Evolutionary conservation across 2,329 filamentous ascomycete genomes (phyloP).

Genomic region (Ramularia endophylla): DNA sequence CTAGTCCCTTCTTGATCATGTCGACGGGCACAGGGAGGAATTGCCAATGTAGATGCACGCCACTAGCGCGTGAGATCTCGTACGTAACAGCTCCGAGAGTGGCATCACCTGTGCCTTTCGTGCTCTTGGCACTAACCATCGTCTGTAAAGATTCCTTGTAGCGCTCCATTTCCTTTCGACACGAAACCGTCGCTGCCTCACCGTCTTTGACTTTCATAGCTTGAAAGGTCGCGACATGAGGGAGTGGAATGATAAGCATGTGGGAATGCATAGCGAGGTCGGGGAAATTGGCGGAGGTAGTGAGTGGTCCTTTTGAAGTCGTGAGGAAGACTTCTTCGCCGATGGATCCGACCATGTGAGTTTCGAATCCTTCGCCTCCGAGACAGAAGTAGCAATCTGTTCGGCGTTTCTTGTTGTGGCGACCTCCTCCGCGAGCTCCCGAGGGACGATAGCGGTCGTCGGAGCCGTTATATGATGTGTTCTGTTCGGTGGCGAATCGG

Average conservation of each 20-base stretch:
- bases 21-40: constrained; percentile 69
- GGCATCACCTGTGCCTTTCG: constrained; percentile 35
- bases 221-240: constrained; percentile 70
- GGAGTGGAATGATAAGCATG: constrained; percentile 83
- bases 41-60: constrained; percentile 93
- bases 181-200: constrained; percentile 53
- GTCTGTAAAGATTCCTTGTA: constrained; percentile 72
- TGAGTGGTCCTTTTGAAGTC: constrained; percentile 84
- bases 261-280: constrained; percentile 74
- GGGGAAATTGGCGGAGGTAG: constrained; percentile 63
- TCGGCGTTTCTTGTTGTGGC: constrained; percentile 32
- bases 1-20: constrained; percentile 64
- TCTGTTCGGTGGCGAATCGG: constrained; percentile 46
- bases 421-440: constrained; percentile 4
- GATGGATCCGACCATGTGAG: constrained; percentile 85
- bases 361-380: constrained; percentile 74
- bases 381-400: constrained; percentile 88
- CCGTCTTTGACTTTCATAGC: constrained; percentile 55
- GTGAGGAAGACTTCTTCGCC: constrained; percentile 84
- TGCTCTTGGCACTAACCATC: constrained; percentile 54
- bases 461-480: constrained; percentile 39
- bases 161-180: constrained; percentile 86
- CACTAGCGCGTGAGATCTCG: constrained; percentile 77
- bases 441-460: constrained; percentile 12
- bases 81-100: constrained; percentile 80